Base-by-base conservation (phyloP, 2,329 filamentous ascomycete species). In the Paraphaeosphaeria minitans region DNA sequence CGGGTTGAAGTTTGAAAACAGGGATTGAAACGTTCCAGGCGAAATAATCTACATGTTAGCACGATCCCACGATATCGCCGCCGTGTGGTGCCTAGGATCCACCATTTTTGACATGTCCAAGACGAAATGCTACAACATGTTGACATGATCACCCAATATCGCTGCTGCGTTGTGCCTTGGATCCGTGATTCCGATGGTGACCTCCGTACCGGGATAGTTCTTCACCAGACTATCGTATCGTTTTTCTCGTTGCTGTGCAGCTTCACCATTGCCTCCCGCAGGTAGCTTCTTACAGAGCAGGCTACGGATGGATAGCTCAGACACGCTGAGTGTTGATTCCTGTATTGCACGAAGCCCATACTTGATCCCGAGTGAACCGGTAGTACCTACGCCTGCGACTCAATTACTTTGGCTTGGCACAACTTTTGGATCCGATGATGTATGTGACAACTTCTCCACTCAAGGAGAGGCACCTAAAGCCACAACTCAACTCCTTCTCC, bases 1-100 rank as follows among this genome's bases (percentile, higher is more conserved):
- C 29, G 92, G 92, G 0, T 76, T 97, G 67, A 83, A 86, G 55
- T 96, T 88, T 77, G 89, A 91, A 71, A 76, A 76, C 46, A 68
- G 70, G 41, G 69, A 69, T 16, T 72, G 59, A 39, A 5, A 39
- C 19, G 37, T 39, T 39, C 37, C n/a, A 8, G 37, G 19, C 16
- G 7, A n/a, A 14, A n/a, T 31, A 31, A 31, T 31, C 29, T 10
- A 31, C 29, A 31, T 31, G 29, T 31, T 31, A 8, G 10, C 8
- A 31, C 29, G 29, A 31, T 31, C 29, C 6, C 16, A 13, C 13
- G 16, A 16, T 39, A 39, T 1, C 37, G n/a, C n/a, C n/a, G 37
- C 37, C 9, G 16, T 16, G 16, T 14, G n/a, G 7, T 39, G 5
- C 8, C 37, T 21, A 19, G 31, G 42, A 48, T 35, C 16, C 10